These are phyloP conservation scores for Claviceps humidiphila DNA, from an alignment of 2,329 filamentous ascomycete species.

Conservation along the genomic window DNA sequence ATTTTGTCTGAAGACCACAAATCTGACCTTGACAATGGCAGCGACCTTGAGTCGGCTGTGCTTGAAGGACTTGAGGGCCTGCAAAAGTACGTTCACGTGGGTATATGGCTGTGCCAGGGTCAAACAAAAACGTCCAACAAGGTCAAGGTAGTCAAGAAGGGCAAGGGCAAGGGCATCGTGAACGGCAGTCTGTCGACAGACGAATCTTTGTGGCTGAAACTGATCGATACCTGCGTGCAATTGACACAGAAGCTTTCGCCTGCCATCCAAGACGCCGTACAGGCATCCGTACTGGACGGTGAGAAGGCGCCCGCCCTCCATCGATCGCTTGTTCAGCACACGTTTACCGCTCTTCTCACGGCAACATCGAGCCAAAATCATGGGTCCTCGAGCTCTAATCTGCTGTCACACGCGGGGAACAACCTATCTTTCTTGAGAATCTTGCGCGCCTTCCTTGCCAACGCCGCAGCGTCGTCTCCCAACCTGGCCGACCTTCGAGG, in stretches of 20 bases:
- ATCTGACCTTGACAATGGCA: conserved; percentile 40
- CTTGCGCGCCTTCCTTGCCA: conserved; percentile 73
- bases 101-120: conserved; percentile 88
- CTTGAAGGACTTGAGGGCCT: conserved; percentile 64
- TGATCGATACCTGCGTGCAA: conserved; percentile 47
- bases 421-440: conserved; percentile 78
- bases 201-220: conserved; percentile 45
- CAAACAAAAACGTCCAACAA: conserved; percentile 53
- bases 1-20: conserved; percentile 51
- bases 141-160: conserved; percentile 34
- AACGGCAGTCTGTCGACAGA: conserved; percentile 35
- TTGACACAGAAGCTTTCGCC: conserved; percentile 52
- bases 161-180: conserved; percentile 33
- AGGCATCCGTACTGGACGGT: conserved; percentile 31
- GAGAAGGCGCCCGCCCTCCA: conserved; percentile 53
- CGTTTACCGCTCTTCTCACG: conserved; percentile 74
- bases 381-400: conserved; percentile 19
- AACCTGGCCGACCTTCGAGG: conserved; percentile 75
- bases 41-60: conserved; percentile 45
- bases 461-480: conserved; percentile 69
- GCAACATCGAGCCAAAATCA: conserved; percentile 47
- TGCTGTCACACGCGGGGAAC: conserved; percentile 26
- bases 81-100: conserved; percentile 82
- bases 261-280: conserved; percentile 28
- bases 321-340: conserved; percentile 72